These are phyloP conservation scores for Leptographium radiaticola DNA, from an alignment of 2,329 filamentous ascomycete species.

Conservation along the genomic window DNA sequence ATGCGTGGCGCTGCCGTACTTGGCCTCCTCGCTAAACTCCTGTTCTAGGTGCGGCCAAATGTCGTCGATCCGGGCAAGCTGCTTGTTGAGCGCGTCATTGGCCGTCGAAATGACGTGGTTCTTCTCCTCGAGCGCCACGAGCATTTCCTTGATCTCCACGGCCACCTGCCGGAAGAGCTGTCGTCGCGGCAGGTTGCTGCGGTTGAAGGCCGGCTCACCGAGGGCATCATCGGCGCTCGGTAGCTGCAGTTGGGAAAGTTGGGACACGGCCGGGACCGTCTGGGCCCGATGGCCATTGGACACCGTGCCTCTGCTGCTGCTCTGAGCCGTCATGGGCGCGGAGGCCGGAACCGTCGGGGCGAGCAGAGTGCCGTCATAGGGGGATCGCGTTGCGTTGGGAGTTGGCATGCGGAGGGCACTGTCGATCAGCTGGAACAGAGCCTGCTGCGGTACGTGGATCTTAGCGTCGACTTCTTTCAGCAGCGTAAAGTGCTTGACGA, in stretches of 20 bases:
- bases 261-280: not conserved
- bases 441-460: conserved; percentile 76
- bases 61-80: conserved; percentile 72
- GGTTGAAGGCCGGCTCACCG: conserved; percentile 30
- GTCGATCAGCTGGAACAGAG: conserved; percentile 63
- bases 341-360: conserved; percentile 22
- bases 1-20: conserved; percentile 80
- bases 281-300: conserved; percentile 3
- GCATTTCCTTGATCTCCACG: conserved; percentile 67
- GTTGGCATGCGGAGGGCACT: conserved; percentile 41
- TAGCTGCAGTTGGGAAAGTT: not conserved
- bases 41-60: conserved; percentile 75
- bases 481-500: conserved; percentile 88
- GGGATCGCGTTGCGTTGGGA: conserved; percentile 28
- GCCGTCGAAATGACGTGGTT: conserved; percentile 92
- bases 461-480: conserved; percentile 98
- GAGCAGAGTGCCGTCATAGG: conserved; percentile 29
- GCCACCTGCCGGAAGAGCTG: conserved; percentile 69
- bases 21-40: conserved; percentile 90
- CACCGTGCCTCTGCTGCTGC: conserved; percentile 27
- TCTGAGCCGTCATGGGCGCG: conserved; percentile 35
- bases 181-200: conserved; percentile 50
- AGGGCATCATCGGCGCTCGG: not conserved
- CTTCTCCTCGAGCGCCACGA: conserved; percentile 90
- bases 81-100: conserved; percentile 75